Percentiles rank a stretch among this genome's conserved stretches.
Evolutionary conservation across 1,284 basidiomycete species (phyloP).

Genomic region (Cerioporus squamosus): DNA sequence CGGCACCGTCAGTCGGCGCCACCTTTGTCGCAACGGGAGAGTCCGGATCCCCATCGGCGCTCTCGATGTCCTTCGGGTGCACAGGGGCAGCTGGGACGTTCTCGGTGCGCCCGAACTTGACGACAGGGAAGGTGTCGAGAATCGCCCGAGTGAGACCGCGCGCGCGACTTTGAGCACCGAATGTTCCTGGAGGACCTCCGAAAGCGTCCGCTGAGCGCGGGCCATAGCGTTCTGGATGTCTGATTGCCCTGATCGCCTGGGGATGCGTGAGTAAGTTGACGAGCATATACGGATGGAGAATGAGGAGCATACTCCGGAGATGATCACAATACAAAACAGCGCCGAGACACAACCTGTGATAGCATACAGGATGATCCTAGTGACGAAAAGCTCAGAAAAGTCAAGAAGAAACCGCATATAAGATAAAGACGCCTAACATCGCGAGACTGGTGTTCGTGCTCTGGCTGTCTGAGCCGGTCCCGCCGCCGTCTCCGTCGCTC

Average conservation of each 20-base stretch:
- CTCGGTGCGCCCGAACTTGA: slow-evolving; percentile 70
- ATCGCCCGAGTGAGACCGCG: slow-evolving; percentile 87
- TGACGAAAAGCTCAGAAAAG: neutral
- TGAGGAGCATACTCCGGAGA: slow-evolving; percentile 82
- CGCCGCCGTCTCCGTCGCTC: slow-evolving; percentile 21
- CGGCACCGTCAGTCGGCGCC: slow-evolving; percentile 1
- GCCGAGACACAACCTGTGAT: slow-evolving; percentile 86
- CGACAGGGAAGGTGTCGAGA: slow-evolving; percentile 91
- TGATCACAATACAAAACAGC: slow-evolving; percentile 80
- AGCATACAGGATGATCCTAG: slow-evolving; percentile 84
- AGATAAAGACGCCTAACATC: slow-evolving; percentile 53
- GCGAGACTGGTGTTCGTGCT: slow-evolving; percentile 65
- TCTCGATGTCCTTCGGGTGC: slow-evolving; percentile 40
- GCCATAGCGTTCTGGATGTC: slow-evolving; percentile 92
- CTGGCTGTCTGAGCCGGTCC: slow-evolving; percentile 18
- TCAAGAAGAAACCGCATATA: neutral
- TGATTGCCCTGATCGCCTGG: slow-evolving; percentile 79
- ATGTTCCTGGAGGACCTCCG: slow-evolving; percentile 36
- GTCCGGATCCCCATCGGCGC: slow-evolving; percentile 4
- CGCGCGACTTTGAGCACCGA: slow-evolving; percentile 68
- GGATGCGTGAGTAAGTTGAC: slow-evolving; percentile 5
- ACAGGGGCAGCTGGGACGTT: slow-evolving; percentile 2
- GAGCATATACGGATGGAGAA: slow-evolving; percentile 4
- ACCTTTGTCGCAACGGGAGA: neutral
- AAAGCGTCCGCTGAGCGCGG: slow-evolving; percentile 55